Evolutionary conservation across 345 rosid genomes (phyloP), one percentile per base, ranked within the genome.

Genomic region (Lepidium didymum): DNA sequence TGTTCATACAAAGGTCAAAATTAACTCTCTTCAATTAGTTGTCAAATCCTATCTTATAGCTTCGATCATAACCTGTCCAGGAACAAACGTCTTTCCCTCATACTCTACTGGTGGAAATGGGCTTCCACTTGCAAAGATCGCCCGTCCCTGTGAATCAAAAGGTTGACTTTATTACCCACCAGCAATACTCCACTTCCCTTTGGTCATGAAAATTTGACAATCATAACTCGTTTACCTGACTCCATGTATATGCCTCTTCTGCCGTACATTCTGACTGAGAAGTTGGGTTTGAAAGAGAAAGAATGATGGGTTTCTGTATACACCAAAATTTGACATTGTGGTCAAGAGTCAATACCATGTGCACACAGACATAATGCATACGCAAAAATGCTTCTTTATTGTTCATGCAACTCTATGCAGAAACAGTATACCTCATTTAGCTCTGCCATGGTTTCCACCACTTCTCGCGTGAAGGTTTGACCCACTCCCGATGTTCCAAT

Each of bases 181-280:
- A 2, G 27, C 47, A 43, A 50, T 41, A 16, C 19, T 55, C 40
- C n/a, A 36, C 51, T 36, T 59, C 29, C 43, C 52, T 56, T 37
- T 58, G 21, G 51, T 40, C 47, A 37, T 40, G 13, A 40, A 52
- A 54, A 12, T 33, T 27, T 64, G 13, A 43, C 21, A 64, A 46
- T 50, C 42, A 40, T 46, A 68, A 33, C 40, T 58, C 10, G 0
- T 43, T 73, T 81, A 93, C 98, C 96, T 88, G 46, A 77, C 80
- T 93, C 97, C 98, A 90, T 1, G 70, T 83, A 67, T 90, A 93
- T 33, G 97, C 98, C 74, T 93, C 85, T 82, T 93, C 94, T 25
- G 98, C 98, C 8, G 98, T 93, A 69, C 97, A 90, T 81, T 93
- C 97, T 38, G 98, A 90, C 62, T 93, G 98, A 33, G 98, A 93